Percentiles rank a stretch among this genome's conserved stretches.
Conservation (phyloP, 352 stramenopile genomes). For the Globisporangium cystogenes region DNA sequence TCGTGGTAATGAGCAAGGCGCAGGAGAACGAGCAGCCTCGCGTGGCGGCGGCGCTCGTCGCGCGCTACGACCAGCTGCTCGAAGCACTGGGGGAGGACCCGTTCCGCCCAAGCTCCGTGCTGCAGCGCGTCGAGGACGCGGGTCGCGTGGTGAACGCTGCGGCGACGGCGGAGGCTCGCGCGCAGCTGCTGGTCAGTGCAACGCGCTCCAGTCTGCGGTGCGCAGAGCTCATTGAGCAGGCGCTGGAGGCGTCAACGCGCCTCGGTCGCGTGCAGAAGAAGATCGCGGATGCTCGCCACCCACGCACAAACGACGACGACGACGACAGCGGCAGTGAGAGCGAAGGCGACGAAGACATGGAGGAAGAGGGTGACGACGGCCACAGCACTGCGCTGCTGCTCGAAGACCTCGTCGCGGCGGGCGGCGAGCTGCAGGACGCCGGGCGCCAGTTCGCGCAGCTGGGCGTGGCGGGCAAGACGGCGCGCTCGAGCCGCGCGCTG, state of each 20-base stretch:
- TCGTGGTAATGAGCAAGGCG: too few relatives aligned
- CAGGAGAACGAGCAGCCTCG: too few relatives aligned
- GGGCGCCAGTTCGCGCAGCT: slow-evolving; percentile 41
- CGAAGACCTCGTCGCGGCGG: slow-evolving; percentile 49
- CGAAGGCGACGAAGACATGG: slow-evolving; percentile 22
- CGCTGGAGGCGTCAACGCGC: slow-evolving; percentile 36
- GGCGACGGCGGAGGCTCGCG: slow-evolving; percentile 20
- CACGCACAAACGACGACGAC: slow-evolving; percentile 19
- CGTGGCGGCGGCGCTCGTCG: too few relatives aligned
- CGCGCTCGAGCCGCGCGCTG: slow-evolving; percentile 44
- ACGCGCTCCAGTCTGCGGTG: slow-evolving; percentile 62
- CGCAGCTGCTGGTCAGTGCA: slow-evolving; percentile 30
- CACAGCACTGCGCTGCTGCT: slow-evolving; percentile 45
- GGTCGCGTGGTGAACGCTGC: slow-evolving; percentile 19
- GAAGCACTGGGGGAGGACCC: slow-evolving; percentile 49
- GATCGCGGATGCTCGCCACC: slow-evolving; percentile 20
- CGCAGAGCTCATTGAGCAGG: slow-evolving; percentile 73
- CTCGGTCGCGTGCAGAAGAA: slow-evolving; percentile 47
- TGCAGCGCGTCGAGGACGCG: slow-evolving; percentile 32
- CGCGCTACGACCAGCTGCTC: slow-evolving; percentile 61
- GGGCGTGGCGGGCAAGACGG: slow-evolving; percentile 43
- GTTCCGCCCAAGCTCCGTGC: slow-evolving; percentile 24
- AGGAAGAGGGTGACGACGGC: slow-evolving; percentile 23
- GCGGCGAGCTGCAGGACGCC: slow-evolving; percentile 39
- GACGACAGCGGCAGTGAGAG: slow-evolving; percentile 8